Conservation (phyloP, 768 basidiomycete species). For the Chalciporus pseudorubinellus region DNA sequence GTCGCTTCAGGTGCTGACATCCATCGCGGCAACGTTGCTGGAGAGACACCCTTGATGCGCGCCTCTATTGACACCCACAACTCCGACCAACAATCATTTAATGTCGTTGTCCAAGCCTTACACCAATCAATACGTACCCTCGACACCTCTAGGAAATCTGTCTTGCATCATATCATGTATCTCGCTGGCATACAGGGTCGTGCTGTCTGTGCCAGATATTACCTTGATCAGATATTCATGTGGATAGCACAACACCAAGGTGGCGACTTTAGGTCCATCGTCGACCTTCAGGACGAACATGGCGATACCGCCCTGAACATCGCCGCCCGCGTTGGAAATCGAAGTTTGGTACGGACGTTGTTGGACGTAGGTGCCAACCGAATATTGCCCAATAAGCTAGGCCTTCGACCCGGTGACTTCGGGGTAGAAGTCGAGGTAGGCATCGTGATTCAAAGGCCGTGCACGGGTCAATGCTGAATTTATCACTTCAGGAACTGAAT, state of each 20-base stretch:
- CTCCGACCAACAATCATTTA: constrained; percentile 75
- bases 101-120: constrained; percentile 58
- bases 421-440: constrained; percentile 89
- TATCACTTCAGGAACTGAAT: constrained; percentile 55
- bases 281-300: constrained; percentile 91
- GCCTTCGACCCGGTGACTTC: constrained; percentile 90
- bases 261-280: constrained; percentile 73
- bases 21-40: constrained; percentile 86
- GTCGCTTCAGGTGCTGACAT: constrained; percentile 81
- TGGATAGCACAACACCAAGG: constrained; percentile 79
- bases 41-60: constrained; percentile 93
- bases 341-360: constrained; percentile 79
- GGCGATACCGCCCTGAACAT: constrained; percentile 97
- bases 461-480: not conserved
- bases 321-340: constrained; percentile 90
- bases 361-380: constrained; percentile 93
- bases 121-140: constrained; percentile 80
- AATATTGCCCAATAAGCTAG: constrained; percentile 86
- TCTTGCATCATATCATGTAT: constrained; percentile 88
- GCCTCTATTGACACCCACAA: constrained; percentile 88
- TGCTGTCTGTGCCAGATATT: constrained; percentile 80
- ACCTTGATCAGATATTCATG: constrained; percentile 84
- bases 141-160: constrained; percentile 80
- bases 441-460: not conserved
- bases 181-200: constrained; percentile 91